Evolutionary conservation across 768 basidiomycete genomes (phyloP).

Genomic region (Calocera cornea): DNA sequence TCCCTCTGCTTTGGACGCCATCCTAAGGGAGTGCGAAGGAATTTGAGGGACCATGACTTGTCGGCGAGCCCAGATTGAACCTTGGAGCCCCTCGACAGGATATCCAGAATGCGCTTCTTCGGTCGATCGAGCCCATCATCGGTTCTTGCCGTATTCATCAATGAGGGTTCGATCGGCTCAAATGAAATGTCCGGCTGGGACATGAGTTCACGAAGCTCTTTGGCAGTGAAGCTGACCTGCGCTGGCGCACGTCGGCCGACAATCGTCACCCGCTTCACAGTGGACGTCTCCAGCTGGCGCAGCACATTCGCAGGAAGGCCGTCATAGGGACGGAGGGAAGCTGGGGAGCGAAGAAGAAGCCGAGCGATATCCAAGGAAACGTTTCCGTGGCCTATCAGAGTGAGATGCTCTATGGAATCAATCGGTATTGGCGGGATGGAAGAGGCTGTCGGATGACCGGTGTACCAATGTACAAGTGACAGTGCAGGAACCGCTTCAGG

Average conservation of each 20-base stretch:
- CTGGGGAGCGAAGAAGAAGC: slow-evolving; percentile 63
- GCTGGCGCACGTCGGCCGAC: slow-evolving; percentile 76
- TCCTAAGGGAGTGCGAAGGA: slow-evolving; percentile 52
- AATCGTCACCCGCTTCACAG: slow-evolving; percentile 65
- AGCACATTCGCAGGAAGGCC: slow-evolving; percentile 65
- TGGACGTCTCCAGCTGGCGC: slow-evolving; percentile 44
- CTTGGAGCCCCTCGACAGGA: slow-evolving; percentile 52
- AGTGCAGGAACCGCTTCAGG: slow-evolving; percentile 55
- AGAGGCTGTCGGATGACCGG: slow-evolving; percentile 64
- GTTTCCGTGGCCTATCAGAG: slow-evolving; percentile 87
- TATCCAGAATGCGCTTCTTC: slow-evolving; percentile 50
- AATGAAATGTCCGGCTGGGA: slow-evolving; percentile 50
- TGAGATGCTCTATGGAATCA: slow-evolving; percentile 52
- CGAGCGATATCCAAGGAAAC: slow-evolving; percentile 87
- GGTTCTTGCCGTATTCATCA: slow-evolving; percentile 28
- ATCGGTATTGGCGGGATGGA: slow-evolving; percentile 41
- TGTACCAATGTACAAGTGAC: slow-evolving; percentile 91
- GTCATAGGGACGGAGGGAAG: slow-evolving; percentile 47
- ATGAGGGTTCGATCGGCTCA: slow-evolving; percentile 40
- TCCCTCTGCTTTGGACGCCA: slow-evolving; percentile 14
- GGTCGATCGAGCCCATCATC: slow-evolving; percentile 37
- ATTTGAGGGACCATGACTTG: slow-evolving; percentile 71
- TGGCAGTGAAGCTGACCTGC: slow-evolving; percentile 81
- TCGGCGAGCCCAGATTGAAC: slow-evolving; percentile 34
- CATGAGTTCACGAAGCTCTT: slow-evolving; percentile 80